phyloP scores from a whole-genome alignment of 2,329 filamentous ascomycete species.

The Didymella lethalis region DNA sequence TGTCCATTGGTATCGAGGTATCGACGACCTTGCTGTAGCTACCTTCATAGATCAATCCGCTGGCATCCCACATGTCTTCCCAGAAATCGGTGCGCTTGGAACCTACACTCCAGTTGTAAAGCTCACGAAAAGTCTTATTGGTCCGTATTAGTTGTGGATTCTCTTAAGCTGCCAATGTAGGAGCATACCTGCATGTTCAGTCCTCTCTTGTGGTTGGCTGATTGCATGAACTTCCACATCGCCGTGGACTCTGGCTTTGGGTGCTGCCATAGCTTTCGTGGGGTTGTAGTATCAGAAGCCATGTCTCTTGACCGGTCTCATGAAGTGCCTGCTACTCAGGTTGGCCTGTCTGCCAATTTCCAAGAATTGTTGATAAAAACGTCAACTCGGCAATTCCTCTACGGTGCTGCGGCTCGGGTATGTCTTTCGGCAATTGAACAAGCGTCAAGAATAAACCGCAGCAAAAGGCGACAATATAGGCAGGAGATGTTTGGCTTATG shows the following conservation, averaged over 20 bases:
- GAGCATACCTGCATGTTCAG: constrained; percentile 64
- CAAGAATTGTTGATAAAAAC: background rate
- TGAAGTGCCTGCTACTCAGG: background rate
- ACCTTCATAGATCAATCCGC: constrained; percentile 43
- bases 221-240: constrained; percentile 61
- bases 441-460: background rate
- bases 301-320: background rate
- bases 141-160: background rate
- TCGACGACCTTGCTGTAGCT: constrained; percentile 65
- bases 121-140: constrained; percentile 68
- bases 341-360: background rate
- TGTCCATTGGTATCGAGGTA: constrained; percentile 72
- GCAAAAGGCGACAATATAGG: background rate
- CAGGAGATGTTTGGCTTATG: background rate
- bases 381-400: constrained; percentile 9
- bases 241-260: constrained; percentile 53
- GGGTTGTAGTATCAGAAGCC: constrained; percentile 26
- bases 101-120: constrained; percentile 73
- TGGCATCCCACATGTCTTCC: constrained; percentile 43
- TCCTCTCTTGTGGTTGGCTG: constrained; percentile 65
- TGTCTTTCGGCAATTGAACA: background rate
- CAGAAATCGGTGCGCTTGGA: constrained; percentile 60
- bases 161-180: background rate
- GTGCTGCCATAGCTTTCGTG: constrained; percentile 59
- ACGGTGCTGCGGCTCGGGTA: constrained; percentile 9